Evolutionary conservation across 225 moss, liverwort and hornwort genomes (phyloP).

Genomic region (Climacium dendroides): DNA sequence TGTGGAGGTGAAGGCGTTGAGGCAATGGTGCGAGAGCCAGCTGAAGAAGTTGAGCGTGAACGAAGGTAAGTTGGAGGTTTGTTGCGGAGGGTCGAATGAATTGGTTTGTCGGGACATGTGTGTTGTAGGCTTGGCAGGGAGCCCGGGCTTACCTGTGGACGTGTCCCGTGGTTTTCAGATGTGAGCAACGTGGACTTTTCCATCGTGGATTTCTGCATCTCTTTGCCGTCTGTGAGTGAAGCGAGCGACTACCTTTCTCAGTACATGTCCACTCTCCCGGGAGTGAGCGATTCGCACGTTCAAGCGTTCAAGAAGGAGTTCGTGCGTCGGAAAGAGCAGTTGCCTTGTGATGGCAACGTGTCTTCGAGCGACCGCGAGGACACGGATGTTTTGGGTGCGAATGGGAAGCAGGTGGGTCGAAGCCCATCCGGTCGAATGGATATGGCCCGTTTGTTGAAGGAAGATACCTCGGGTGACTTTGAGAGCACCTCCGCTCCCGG

Average conservation of each 20-base stretch:
- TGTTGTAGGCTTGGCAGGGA: neutral
- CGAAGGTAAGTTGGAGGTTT: constrained; percentile 21
- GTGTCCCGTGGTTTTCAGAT: constrained; percentile 22
- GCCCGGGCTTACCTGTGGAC: neutral
- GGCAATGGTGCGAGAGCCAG: constrained; percentile 83
- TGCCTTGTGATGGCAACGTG: constrained; percentile 51
- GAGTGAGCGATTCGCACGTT: constrained; percentile 20
- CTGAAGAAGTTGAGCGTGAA: constrained; percentile 62
- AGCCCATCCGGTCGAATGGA: constrained; percentile 24
- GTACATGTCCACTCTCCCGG: constrained; percentile 38
- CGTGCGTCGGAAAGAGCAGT: constrained; percentile 63
- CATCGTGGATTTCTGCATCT: constrained; percentile 84
- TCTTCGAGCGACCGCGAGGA: constrained; percentile 55
- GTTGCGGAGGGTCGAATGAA: neutral
- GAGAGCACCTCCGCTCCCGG: constrained; percentile 10
- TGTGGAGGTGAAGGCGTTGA: constrained; percentile 63
- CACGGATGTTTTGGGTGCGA: constrained; percentile 18
- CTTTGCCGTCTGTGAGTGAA: constrained; percentile 56
- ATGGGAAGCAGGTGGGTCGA: constrained; percentile 59
- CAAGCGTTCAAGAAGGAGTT: constrained; percentile 79
- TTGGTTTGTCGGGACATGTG: neutral
- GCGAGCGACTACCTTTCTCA: constrained; percentile 76
- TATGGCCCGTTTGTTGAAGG: constrained; percentile 36
- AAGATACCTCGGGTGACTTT: constrained; percentile 16
- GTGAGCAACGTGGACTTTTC: constrained; percentile 49